Evolutionary conservation across 2,329 filamentous ascomycete species (phyloP).

Genomic region (Phialophora chinensis): DNA sequence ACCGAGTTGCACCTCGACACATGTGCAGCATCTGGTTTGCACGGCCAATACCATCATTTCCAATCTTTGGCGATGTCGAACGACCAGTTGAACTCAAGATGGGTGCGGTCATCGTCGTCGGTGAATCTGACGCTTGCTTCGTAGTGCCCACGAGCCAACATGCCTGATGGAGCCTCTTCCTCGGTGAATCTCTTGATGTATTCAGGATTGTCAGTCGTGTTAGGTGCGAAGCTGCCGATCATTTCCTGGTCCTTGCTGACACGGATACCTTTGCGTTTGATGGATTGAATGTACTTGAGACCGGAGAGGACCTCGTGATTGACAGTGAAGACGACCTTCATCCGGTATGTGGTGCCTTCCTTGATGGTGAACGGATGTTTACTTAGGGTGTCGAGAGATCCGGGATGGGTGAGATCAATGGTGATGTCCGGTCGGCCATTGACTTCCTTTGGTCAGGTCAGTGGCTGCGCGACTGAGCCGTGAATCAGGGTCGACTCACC

Average conservation of each 20-base stretch:
- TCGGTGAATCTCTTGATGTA: conserved; percentile 84
- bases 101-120: conserved; percentile 90
- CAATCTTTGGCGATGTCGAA: conserved; percentile 98
- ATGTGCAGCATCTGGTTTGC: neutral
- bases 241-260: conserved; percentile 96
- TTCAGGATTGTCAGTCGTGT: conserved; percentile 80
- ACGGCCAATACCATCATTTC: conserved; percentile 55
- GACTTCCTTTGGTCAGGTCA: conserved; percentile 61
- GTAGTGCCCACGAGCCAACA: conserved; percentile 90
- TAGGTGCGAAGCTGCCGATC: conserved; percentile 96
- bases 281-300: conserved; percentile 92
- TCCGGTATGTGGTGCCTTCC: conserved; percentile 90
- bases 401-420: conserved; percentile 80
- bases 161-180: conserved; percentile 89
- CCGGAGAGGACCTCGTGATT: conserved; percentile 96
- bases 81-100: conserved; percentile 92
- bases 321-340: conserved; percentile 92
- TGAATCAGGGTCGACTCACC: conserved; percentile 35
- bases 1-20: neutral
- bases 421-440: conserved; percentile 82
- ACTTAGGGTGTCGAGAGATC: conserved; percentile 78
- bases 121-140: conserved; percentile 87
- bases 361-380: conserved; percentile 96
- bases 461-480: neutral
- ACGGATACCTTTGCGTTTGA: conserved; percentile 85